Evolutionary conservation across 495 filamentous ascomycete species (phyloP), one percentile per base, ranked within the genome.

Genomic region (Collariella sp.): DNA sequence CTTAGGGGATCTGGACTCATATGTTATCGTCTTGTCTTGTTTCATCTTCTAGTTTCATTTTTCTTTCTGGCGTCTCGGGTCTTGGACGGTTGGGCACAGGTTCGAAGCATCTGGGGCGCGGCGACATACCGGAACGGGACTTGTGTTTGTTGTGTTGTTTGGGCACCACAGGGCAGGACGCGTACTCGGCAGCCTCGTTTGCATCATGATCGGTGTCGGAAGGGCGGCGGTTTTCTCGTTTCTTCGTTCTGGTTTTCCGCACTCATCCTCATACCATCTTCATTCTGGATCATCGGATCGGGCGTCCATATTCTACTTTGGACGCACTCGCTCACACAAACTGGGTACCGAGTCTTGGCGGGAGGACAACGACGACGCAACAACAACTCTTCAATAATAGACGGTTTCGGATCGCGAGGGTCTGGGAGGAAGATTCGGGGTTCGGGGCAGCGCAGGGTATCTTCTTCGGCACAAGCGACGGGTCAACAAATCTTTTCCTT

Each of bases 401-500:
- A 31, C 26, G 26, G 26, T 31, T 31, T 31, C 26, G 26, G 26
- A 31, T 31, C 5, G 26, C 26, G 26, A 31, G 26, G 4, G 4
- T 31, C 9, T 31, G 26, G 26, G 26, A 31, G 26, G 26, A 9
- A 31, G 26, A 31, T 31, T 9, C 4, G 26, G 35, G 35, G 6
- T 12, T n/a, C 35, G 35, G 35, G 15, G 35, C n/a, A n/a, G n/a
- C n/a, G 10, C 35, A 38, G 15, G 5, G 11, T 38, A 3, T 5
- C 11, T 3, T 38, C 35, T 13, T 38, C 15, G 10, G 11, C 11
- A n/a, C 35, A 38, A 38, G 35, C 35, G 42, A 45, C 9, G 18
- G 33, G 16, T 24, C 16, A 46, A 31, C 50, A 18, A 26, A 48
- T 50, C 23, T 49, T 40, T 12, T 38, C 55, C 39, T 55, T 41